A percentile compares a stretch with the other conserved stretches of the same genome.
Conservation (phyloP, 2,329 filamentous ascomycete species). For the Pyricularia pennisetigena region DNA sequence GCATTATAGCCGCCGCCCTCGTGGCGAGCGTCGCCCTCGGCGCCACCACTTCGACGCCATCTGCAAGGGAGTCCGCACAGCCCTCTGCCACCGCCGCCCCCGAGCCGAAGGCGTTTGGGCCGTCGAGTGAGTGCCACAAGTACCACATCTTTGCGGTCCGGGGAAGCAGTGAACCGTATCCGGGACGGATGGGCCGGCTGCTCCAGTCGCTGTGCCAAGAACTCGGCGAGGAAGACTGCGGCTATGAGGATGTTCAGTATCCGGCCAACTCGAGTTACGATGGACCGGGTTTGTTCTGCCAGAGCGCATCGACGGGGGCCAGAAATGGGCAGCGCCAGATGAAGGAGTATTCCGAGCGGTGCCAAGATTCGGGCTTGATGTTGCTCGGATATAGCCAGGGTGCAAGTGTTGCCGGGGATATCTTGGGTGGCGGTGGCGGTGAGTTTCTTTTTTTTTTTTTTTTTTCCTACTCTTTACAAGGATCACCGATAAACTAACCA, state of each 20-base stretch:
- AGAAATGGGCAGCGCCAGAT: constrained; percentile 25
- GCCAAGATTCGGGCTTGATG: constrained; percentile 28
- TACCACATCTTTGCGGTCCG: constrained; percentile 7
- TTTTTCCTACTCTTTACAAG: neutral
- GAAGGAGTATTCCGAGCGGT: constrained; percentile 25
- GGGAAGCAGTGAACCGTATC: constrained; percentile 24
- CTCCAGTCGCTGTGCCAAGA: constrained; percentile 17
- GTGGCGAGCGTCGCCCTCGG: neutral
- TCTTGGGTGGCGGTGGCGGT: constrained; percentile 24
- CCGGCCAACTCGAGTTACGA: constrained; percentile 14
- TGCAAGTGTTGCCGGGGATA: constrained; percentile 25
- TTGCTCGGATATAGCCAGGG: constrained; percentile 31
- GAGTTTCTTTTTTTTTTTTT: neutral
- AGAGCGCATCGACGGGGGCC: constrained; percentile 24
- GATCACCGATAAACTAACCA: neutral
- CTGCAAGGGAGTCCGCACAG: neutral
- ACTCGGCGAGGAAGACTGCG: constrained; percentile 2
- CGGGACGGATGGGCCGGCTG: constrained; percentile 20
- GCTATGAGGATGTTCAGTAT: constrained; percentile 19
- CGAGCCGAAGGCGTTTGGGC: neutral
- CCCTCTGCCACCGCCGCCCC: neutral
- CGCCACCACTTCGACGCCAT: neutral
- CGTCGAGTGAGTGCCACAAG: neutral
- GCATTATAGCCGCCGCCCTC: neutral
- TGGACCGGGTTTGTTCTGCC: constrained; percentile 21